These are phyloP conservation scores for Plasmodium ovale DNA, from an alignment of 169 alveolate genomes.

Conservation along the genomic window DNA sequence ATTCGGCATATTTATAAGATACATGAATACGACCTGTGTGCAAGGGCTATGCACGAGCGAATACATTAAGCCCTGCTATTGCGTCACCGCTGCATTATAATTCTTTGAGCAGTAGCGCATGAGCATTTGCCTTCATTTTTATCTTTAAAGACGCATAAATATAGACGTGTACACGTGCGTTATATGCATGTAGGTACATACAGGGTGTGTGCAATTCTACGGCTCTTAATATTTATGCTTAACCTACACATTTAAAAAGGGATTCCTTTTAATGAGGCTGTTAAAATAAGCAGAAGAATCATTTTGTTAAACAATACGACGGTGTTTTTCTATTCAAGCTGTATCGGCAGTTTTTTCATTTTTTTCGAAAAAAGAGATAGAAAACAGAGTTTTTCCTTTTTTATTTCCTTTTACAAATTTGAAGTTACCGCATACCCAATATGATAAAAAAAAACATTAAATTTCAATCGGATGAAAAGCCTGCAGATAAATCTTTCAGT, in stretches of 20 bases:
- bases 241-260: slow-evolving; percentile 1
- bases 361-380: neutral
- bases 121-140: neutral
- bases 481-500: slow-evolving; percentile 38
- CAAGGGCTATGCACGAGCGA: too few species aligned
- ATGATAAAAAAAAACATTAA: slow-evolving; percentile 53
- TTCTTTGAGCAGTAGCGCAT: neutral
- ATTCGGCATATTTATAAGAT: too few species aligned
- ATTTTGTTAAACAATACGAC: slow-evolving; percentile 5
- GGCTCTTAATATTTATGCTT: too few species aligned
- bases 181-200: neutral
- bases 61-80: too few species aligned
- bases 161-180: neutral
- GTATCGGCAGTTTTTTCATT: slow-evolving; percentile 1
- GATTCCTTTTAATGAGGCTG: neutral
- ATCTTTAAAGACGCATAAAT: neutral
- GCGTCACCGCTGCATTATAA: too few species aligned
- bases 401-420: slow-evolving; percentile 8
- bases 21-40: too few species aligned
- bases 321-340: neutral
- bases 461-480: slow-evolving; percentile 31
- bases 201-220: neutral
- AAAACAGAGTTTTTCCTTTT: neutral
- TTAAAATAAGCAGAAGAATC: neutral
- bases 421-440: slow-evolving; percentile 20